These are phyloP conservation scores for Lagenaria siceraria DNA, from an alignment of 306 rosid species.

Conservation along the genomic window DNA sequence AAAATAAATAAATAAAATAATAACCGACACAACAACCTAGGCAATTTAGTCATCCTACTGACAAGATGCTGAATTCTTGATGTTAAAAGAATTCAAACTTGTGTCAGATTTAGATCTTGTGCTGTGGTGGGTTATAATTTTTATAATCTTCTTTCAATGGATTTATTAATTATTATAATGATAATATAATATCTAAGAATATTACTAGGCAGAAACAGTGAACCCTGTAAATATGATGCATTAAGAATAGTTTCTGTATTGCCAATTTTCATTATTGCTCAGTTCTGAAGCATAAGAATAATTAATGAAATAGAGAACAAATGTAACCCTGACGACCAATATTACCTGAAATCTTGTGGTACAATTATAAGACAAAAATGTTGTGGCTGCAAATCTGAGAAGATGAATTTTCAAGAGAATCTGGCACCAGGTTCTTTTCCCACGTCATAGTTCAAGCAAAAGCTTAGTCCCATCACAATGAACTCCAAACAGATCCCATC, in stretches of 20 bases:
- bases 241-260: neutral
- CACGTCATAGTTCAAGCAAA: neutral
- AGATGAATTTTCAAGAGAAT: neutral
- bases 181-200: neutral
- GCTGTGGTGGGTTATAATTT: neutral
- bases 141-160: neutral
- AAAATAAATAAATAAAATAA: too few relatives aligned
- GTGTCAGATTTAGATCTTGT: conserved; percentile 1
- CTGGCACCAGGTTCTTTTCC: neutral
- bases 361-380: neutral
- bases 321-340: neutral
- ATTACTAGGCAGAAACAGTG: neutral
- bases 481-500: conserved; percentile 5
- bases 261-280: neutral
- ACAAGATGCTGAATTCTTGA: neutral
- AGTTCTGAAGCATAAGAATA: neutral
- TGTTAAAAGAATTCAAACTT: neutral
- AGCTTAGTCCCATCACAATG: neutral
- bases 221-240: neutral
- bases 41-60: neutral
- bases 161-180: neutral
- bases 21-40: neutral
- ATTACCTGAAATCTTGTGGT: neutral
- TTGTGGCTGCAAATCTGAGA: neutral
- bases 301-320: neutral